phyloP scores from a whole-genome alignment of 768 basidiomycete species.

The Macrocybe gigantea region DNA sequence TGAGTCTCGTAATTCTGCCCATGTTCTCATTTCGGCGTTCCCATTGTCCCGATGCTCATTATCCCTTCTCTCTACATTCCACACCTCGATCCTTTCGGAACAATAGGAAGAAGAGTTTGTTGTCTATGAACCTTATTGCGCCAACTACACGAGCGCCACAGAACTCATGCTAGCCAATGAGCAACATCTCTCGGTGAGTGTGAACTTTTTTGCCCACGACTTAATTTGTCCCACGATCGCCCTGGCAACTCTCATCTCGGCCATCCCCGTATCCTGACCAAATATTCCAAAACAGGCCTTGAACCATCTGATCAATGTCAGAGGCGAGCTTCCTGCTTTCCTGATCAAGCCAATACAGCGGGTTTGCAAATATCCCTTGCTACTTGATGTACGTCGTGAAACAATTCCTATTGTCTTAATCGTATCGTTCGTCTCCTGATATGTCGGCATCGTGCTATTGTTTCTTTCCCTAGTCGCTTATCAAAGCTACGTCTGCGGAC shows the following conservation, averaged over 20 bases:
- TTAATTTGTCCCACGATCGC: slow-evolving; percentile 19
- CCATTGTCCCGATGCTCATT: slow-evolving; percentile 31
- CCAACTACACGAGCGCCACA: slow-evolving; percentile 85
- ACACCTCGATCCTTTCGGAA: slow-evolving; percentile 22
- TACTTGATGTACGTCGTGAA: slow-evolving; percentile 68
- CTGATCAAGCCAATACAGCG: slow-evolving; percentile 98
- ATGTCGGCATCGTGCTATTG: slow-evolving; percentile 8
- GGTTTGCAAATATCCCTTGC: slow-evolving; percentile 95
- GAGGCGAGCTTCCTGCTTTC: slow-evolving; percentile 91
- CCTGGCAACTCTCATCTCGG: slow-evolving; percentile 29
- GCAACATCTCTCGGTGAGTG: slow-evolving; percentile 76
- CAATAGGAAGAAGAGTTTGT: slow-evolving; percentile 93
- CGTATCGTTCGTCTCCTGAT: too few species aligned
- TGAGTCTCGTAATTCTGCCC: slow-evolving; percentile 37
- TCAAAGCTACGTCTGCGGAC: slow-evolving; percentile 60
- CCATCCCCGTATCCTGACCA: slow-evolving; percentile 29
- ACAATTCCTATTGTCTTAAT: slow-evolving; percentile 1
- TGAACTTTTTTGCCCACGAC: slow-evolving; percentile 7
- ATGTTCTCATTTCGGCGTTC: slow-evolving; percentile 33
- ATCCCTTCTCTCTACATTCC: slow-evolving; percentile 17
- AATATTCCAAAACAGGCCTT: slow-evolving; percentile 53
- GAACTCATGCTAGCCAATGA: slow-evolving; percentile 84
- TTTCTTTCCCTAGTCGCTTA: slow-evolving; percentile 47
- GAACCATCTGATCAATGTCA: slow-evolving; percentile 82
- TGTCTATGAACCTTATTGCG: slow-evolving; percentile 96